These are phyloP conservation scores for Sporothrix curviconia DNA, from an alignment of 2,329 filamentous ascomycete genomes.

Conservation along the genomic window DNA sequence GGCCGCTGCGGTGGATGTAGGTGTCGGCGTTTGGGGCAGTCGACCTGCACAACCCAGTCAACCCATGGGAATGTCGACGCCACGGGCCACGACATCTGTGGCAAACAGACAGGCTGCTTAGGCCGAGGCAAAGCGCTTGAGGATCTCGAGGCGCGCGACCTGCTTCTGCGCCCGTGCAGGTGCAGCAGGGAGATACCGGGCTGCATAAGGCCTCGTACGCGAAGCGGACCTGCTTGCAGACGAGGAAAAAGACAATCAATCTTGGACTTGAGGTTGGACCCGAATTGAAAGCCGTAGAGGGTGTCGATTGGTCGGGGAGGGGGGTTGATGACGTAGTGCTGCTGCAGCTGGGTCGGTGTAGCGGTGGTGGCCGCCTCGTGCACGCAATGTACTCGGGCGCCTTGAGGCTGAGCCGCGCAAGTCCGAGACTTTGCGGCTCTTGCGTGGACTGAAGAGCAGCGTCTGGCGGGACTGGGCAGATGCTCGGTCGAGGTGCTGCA, in stretches of 20 bases:
- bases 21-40: constrained; percentile 96
- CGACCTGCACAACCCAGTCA: constrained; percentile 98
- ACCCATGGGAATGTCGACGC: constrained; percentile 91
- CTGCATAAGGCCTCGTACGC: constrained; percentile 91
- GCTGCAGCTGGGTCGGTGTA: constrained; percentile 77
- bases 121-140: constrained; percentile 70
- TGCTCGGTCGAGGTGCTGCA: constrained; percentile 93
- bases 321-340: constrained; percentile 87
- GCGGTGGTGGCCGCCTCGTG: constrained; percentile 75
- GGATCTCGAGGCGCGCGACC: constrained; percentile 78
- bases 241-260: constrained; percentile 93
- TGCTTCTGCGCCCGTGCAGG: constrained; percentile 94
- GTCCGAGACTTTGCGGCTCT: constrained; percentile 87
- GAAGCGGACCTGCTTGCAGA: constrained; percentile 93
- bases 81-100: constrained; percentile 89
- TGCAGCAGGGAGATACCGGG: constrained; percentile 91
- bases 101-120: constrained; percentile 87
- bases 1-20: constrained; percentile 92
- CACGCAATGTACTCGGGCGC: constrained; percentile 91
- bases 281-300: constrained; percentile 86
- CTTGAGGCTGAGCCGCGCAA: constrained; percentile 78
- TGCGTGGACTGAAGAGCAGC: constrained; percentile 91
- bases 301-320: constrained; percentile 84
- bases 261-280: constrained; percentile 84
- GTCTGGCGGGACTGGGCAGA: constrained; percentile 81